phyloP scores from a whole-genome alignment of 2,329 filamentous ascomycete genomes.

The Exophiala sp. region DNA sequence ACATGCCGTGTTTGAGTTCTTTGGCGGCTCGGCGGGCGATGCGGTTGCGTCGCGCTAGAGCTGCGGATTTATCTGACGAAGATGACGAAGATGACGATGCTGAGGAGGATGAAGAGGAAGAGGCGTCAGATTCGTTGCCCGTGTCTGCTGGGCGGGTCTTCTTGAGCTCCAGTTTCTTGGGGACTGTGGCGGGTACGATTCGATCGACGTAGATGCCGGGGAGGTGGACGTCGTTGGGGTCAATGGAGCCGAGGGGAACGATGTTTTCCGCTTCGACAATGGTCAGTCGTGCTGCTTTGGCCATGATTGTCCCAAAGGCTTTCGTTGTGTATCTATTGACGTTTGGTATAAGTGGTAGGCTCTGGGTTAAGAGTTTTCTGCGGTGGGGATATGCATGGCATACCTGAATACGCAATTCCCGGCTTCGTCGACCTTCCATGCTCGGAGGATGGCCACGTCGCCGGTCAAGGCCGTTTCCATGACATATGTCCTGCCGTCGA shows the following conservation, averaged over 20 bases:
- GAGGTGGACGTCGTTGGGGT: constrained; percentile 68
- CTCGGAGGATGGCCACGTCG: constrained; percentile 70
- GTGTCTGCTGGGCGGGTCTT: constrained; percentile 49
- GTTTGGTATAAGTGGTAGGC: no score
- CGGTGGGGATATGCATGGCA: background rate
- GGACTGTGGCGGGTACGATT: constrained; percentile 65
- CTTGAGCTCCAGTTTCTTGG: constrained; percentile 66
- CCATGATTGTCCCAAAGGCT: constrained; percentile 70
- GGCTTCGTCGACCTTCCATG: constrained; percentile 68
- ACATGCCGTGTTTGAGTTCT: constrained; percentile 73
- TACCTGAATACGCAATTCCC: constrained; percentile 72
- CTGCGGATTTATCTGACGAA: constrained; percentile 33
- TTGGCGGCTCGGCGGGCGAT: constrained; percentile 73
- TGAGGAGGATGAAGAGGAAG: background rate
- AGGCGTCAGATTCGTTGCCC: constrained; percentile 31
- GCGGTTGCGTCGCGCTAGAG: constrained; percentile 56
- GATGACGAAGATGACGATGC: constrained; percentile 29
- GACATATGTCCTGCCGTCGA: constrained; percentile 65
- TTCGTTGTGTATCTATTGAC: constrained; percentile 56
- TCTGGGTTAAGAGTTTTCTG: background rate
- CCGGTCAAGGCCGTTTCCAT: constrained; percentile 72
- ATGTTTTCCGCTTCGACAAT: constrained; percentile 85
- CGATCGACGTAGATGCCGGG: constrained; percentile 79
- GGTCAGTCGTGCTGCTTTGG: constrained; percentile 68
- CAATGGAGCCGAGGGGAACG: constrained; percentile 65